Evolutionary conservation across 352 stramenopile genomes (phyloP), one percentile per base, ranked within the genome.

Genomic region (Globisporangium apiculatum): DNA sequence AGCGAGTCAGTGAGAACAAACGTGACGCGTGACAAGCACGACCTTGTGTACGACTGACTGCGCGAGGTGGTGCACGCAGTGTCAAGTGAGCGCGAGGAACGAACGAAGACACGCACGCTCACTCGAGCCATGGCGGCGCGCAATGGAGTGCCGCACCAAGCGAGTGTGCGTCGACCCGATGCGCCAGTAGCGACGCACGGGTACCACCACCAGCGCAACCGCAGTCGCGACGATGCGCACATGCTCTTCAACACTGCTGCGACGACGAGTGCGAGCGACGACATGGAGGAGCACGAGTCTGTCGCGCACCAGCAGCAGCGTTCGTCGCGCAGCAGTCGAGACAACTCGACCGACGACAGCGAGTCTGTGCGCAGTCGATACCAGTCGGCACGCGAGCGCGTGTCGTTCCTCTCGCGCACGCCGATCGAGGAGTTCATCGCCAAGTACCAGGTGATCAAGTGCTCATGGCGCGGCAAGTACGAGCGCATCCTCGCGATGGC

Each of bases 391-490:
- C 64, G 53, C 40, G 69, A 74, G 49, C 66, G 52, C 14, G 41
- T 74, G 66, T 76, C 69, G 48, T 78, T 70, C 55, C 52, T 73
- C 42, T 67, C 54, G 36, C 58, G 62, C 46, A 79, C 79, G 37
- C 79, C 74, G 41, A 86, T 92, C 51, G 83, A 93, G 57, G 85
- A 94, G 58, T 92, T 83, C 55, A 71, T 91, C 17, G 71, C 83
- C 59, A 91, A 91, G 62, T 95, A 93, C 66, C 79, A 88, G 60
- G 83, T 92, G 41, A 71, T 90, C 51, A 95, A 95, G 66, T 57
- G 76, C 38, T 91, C 82, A 37, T 95, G 85, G 85, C 71, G 83
- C 18, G 85, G 85, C 60, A 92, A 91, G 61, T 95, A 95, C 68
- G 83, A 93, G 57, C 83, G 85, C 62, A 91, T 95, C 51, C 68